phyloP scores from a whole-genome alignment of 2,329 filamentous ascomycete species.

The Colletotrichum chrysophilum region DNA sequence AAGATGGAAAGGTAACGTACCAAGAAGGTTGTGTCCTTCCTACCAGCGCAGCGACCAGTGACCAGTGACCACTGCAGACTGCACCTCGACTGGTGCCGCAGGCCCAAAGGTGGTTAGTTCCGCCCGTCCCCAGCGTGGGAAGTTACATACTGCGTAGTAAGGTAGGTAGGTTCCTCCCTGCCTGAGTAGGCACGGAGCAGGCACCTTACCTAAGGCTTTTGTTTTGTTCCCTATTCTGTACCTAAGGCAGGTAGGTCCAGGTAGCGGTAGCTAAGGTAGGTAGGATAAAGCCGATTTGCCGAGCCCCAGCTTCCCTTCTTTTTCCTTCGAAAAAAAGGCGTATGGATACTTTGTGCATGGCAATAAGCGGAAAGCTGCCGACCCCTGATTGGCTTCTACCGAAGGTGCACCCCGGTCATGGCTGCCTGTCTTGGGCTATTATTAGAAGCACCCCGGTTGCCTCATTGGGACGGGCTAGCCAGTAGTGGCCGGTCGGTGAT shows the following conservation, averaged over 20 bases:
- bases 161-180: neutral
- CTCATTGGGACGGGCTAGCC: neutral
- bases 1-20: neutral
- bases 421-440: constrained; percentile 4
- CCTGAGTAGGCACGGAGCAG: neutral
- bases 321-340: neutral
- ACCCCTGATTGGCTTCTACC: neutral
- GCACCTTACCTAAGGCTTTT: neutral
- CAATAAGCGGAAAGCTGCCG: constrained; percentile 2
- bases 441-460: neutral
- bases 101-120: neutral
- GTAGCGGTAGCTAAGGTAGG: neutral
- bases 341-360: neutral
- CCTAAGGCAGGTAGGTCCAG: neutral
- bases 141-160: neutral
- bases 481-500: neutral
- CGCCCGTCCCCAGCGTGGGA: neutral
- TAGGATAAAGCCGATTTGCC: constrained; percentile 12
- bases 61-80: neutral
- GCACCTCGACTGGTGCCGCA: neutral
- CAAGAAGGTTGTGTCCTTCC: neutral
- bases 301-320: neutral
- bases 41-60: neutral
- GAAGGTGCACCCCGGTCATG: neutral
- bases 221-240: neutral